A percentile compares a stretch with the other conserved stretches of the same genome.
phyloP scores from a whole-genome alignment of 2,329 filamentous ascomycete genomes.

The Oidium heveae region DNA sequence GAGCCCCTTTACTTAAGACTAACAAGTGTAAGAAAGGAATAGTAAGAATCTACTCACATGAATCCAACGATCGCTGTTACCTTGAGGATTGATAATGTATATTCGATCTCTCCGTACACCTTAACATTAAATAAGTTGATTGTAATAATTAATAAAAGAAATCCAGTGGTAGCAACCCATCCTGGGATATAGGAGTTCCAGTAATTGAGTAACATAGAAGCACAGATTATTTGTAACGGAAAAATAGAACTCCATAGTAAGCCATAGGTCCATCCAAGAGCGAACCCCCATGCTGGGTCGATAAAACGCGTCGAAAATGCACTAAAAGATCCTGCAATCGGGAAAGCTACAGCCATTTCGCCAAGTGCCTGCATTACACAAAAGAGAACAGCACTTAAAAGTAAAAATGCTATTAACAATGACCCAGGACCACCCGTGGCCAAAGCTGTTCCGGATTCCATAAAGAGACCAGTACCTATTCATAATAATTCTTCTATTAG shows the following conservation, averaged over 20 bases:
- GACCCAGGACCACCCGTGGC: conserved; percentile 53
- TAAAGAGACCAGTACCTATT: conserved; percentile 58
- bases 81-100: conserved; percentile 69
- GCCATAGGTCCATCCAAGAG: conserved; percentile 88
- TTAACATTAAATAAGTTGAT: conserved; percentile 81
- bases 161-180: conserved; percentile 70
- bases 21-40: neutral
- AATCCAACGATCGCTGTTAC: conserved; percentile 71
- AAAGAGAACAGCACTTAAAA: conserved; percentile 70
- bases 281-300: conserved; percentile 89
- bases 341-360: conserved; percentile 75
- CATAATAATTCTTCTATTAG: too few species aligned
- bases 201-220: conserved; percentile 59
- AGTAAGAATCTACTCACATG: conserved; percentile 31
- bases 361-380: conserved; percentile 80
- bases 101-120: conserved; percentile 75
- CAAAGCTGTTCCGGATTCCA: conserved; percentile 52
- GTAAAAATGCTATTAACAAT: conserved; percentile 48
- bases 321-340: conserved; percentile 86
- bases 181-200: conserved; percentile 49
- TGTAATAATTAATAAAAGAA: conserved; percentile 44
- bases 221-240: conserved; percentile 68
- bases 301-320: conserved; percentile 79
- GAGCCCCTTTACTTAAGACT: neutral
- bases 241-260: conserved; percentile 67